Evolutionary conservation across 805 yeast species (phyloP).

Genomic region (Yarrowia divulgata): DNA sequence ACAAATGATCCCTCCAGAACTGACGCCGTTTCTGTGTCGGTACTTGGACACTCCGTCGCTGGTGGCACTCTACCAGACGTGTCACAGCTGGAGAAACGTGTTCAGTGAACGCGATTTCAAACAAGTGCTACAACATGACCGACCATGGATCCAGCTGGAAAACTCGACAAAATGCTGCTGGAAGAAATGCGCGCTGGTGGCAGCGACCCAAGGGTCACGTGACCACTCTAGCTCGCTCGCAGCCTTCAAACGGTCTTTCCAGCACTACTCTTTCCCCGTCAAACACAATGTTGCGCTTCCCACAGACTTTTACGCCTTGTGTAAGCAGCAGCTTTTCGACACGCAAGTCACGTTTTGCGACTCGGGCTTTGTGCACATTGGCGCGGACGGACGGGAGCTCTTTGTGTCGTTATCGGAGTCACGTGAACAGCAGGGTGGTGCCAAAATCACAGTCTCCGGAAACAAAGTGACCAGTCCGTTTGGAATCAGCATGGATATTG

Average conservation of each 20-base stretch:
- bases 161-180: conserved; percentile 30
- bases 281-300: not conserved
- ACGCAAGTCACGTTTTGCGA: conserved; percentile 5
- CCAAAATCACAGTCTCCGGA: not conserved
- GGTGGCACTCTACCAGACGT: conserved; percentile 15
- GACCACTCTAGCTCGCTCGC: not conserved
- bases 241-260: not conserved
- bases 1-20: conserved; percentile 25
- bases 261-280: conserved; percentile 11
- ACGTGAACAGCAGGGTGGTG: no score
- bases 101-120: conserved; percentile 19
- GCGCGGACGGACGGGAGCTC: not conserved
- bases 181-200: conserved; percentile 8
- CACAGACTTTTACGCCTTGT: conserved; percentile 5
- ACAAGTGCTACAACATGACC: conserved; percentile 26
- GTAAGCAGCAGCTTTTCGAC: conserved; percentile 1
- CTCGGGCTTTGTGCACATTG: conserved; percentile 4
- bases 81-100: conserved; percentile 17
- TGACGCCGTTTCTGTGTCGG: conserved; percentile 22
- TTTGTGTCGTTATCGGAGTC: not conserved
- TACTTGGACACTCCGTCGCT: conserved; percentile 14
- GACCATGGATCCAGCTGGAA: conserved; percentile 20
- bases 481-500: not conserved
- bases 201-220: not conserved
- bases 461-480: not conserved